Evolutionary conservation across 192 early-diverging fungal genomes (phyloP).

Genomic region (Coemansia sp.): DNA sequence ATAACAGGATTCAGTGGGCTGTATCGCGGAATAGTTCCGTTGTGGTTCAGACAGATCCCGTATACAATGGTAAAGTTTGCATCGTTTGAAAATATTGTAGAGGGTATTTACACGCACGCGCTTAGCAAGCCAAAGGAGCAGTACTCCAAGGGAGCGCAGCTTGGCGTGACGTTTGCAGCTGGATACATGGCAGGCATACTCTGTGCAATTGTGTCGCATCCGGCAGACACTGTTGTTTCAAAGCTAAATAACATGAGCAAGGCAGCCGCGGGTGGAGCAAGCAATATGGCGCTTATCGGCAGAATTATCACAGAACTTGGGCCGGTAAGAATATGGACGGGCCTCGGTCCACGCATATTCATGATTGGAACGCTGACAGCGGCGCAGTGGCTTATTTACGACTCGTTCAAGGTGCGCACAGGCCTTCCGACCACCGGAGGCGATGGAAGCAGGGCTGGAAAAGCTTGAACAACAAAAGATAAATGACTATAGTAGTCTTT

Average conservation of each 20-base stretch:
- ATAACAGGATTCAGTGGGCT: slow-evolving; percentile 60
- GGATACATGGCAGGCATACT: slow-evolving; percentile 80
- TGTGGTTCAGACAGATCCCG: slow-evolving; percentile 74
- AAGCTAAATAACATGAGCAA: slow-evolving; percentile 54
- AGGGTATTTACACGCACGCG: slow-evolving; percentile 54
- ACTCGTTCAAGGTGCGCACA: slow-evolving; percentile 65
- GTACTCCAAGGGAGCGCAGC: slow-evolving; percentile 63
- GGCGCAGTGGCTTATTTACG: slow-evolving; percentile 76
- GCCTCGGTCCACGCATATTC: slow-evolving; percentile 73
- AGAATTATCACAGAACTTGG: slow-evolving; percentile 55
- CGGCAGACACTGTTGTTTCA: slow-evolving; percentile 74
- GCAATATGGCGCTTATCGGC: slow-evolving; percentile 12
- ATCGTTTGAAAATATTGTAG: slow-evolving; percentile 70
- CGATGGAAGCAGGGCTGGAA: neutral
- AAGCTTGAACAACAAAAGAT: slow-evolving; percentile 19
- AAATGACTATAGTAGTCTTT: neutral
- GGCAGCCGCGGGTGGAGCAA: slow-evolving; percentile 20
- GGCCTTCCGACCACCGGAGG: slow-evolving; percentile 59
- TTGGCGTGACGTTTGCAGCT: slow-evolving; percentile 71
- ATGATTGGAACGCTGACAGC: slow-evolving; percentile 87
- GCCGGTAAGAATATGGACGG: slow-evolving; percentile 64
- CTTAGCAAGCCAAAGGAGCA: slow-evolving; percentile 56
- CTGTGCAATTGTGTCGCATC: slow-evolving; percentile 81
- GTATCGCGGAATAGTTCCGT: slow-evolving; percentile 62
- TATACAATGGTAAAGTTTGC: slow-evolving; percentile 82